A percentile compares a stretch with the other conserved stretches of the same genome.
phyloP scores from a whole-genome alignment of 2,329 filamentous ascomycete genomes.

The Diaporthe capsici region DNA sequence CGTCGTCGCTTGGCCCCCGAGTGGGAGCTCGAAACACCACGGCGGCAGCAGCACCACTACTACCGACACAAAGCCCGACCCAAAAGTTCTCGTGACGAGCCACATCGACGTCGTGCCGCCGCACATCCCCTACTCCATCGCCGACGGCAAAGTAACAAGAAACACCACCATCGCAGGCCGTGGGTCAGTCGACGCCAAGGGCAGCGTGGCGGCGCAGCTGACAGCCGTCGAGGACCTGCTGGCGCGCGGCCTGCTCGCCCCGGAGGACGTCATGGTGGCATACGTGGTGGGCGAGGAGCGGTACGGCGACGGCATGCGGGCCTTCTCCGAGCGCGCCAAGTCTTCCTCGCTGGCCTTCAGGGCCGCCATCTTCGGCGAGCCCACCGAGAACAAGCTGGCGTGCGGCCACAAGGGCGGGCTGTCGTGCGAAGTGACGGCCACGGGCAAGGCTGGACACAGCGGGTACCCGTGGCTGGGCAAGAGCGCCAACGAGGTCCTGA shows the following conservation, averaged over 20 bases:
- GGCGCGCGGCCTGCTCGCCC: slow-evolving; percentile 41
- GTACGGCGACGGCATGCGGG: slow-evolving; percentile 83
- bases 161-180: slow-evolving; percentile 76
- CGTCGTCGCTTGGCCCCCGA: slow-evolving; percentile 77
- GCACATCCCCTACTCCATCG: slow-evolving; percentile 76
- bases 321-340: slow-evolving; percentile 57
- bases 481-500: slow-evolving; percentile 85
- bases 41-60: slow-evolving; percentile 46
- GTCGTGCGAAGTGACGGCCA: slow-evolving; percentile 75
- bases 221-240: slow-evolving; percentile 74
- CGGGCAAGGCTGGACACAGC: slow-evolving; percentile 85
- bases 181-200: slow-evolving; percentile 81
- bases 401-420: slow-evolving; percentile 92
- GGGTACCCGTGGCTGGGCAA: slow-evolving; percentile 93
- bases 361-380: slow-evolving; percentile 91
- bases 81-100: slow-evolving; percentile 74
- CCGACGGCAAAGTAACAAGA: slow-evolving; percentile 58
- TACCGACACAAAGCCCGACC: slow-evolving; percentile 62
- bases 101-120: slow-evolving; percentile 88
- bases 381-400: slow-evolving; percentile 89
- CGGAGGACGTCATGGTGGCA: slow-evolving; percentile 70
- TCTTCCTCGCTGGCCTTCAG: slow-evolving; percentile 60
- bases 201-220: slow-evolving; percentile 80
- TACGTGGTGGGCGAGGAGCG: slow-evolving; percentile 89
- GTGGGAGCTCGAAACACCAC: slow-evolving; percentile 52